phyloP scores from a whole-genome alignment of 192 early-diverging fungal genomes.

The Coemansia erecta region DNA sequence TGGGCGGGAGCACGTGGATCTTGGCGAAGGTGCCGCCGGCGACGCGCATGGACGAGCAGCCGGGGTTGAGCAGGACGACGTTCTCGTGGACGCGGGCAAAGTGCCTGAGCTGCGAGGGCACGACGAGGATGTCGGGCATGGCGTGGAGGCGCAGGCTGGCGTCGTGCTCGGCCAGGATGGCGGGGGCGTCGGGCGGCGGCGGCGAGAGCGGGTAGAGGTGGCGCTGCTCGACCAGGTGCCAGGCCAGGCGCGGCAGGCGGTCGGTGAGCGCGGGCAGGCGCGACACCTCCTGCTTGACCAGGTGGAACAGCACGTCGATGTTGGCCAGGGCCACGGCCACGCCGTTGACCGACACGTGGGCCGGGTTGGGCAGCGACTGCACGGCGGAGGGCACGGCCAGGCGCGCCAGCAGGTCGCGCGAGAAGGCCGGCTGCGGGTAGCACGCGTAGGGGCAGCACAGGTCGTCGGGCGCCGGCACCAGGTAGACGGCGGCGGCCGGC shows the following conservation, averaged over 20 bases:
- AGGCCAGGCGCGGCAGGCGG: conserved; percentile 67
- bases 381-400: conserved; percentile 35
- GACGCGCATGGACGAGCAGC: conserved; percentile 64
- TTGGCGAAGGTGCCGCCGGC: conserved; percentile 81
- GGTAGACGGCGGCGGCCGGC: conserved; percentile 54
- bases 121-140: conserved; percentile 82
- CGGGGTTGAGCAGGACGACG: conserved; percentile 83
- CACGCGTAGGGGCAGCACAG: conserved; percentile 67
- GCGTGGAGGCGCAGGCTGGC: conserved; percentile 43
- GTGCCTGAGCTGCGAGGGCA: conserved; percentile 69
- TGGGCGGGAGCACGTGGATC: conserved; percentile 64
- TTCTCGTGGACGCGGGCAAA: conserved; percentile 74
- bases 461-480: conserved; percentile 80
- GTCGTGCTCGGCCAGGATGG: conserved; percentile 40
- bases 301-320: conserved; percentile 71
- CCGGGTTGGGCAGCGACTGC: conserved; percentile 71
- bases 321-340: conserved; percentile 73
- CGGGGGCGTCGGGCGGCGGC: conserved; percentile 42
- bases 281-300: conserved; percentile 67
- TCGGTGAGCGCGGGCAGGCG: conserved; percentile 55
- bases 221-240: conserved; percentile 79
- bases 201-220: conserved; percentile 86
- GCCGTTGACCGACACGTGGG: conserved; percentile 82
- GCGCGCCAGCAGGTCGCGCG: conserved; percentile 17
- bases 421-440: conserved; percentile 85